Conservation (phyloP, 208 protist genomes). For the Willaertia magna region DNA sequence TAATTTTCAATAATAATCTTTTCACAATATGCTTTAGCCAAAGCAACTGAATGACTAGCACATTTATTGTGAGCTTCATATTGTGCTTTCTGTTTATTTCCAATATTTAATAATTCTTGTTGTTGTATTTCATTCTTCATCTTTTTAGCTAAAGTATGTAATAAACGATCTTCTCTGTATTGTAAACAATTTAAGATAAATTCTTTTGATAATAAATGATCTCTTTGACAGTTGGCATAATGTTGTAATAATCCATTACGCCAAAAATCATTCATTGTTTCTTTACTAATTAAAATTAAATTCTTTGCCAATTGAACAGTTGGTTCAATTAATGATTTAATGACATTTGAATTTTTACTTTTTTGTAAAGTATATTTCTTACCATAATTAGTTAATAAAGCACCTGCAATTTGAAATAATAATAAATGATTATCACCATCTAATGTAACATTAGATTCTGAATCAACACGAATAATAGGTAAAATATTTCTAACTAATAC, state of each 20-base stretch:
- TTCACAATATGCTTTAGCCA: neutral
- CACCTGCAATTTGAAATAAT: neutral
- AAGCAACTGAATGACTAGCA: neutral
- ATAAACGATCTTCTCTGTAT: neutral
- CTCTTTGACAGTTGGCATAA: neutral
- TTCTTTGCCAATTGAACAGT: neutral
- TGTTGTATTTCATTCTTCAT: neutral
- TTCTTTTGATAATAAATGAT: neutral
- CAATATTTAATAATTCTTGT: neutral
- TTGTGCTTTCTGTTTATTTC: neutral
- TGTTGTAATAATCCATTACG: neutral
- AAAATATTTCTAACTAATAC: neutral
- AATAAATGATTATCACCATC: constrained; percentile 11
- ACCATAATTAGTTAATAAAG: constrained; percentile 1
- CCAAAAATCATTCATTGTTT: neutral
- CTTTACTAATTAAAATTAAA: neutral
- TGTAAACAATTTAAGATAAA: neutral
- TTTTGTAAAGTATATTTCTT: neutral
- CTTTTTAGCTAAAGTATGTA: neutral
- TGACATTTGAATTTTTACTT: too few species aligned
- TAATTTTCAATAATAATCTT: neutral
- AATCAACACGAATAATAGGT: neutral
- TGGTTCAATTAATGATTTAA: neutral
- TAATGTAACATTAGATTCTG: neutral
- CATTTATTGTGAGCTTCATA: neutral